Conservation (phyloP, 2,329 filamentous ascomycete species). For the Aspergillaceae sp. region DNA sequence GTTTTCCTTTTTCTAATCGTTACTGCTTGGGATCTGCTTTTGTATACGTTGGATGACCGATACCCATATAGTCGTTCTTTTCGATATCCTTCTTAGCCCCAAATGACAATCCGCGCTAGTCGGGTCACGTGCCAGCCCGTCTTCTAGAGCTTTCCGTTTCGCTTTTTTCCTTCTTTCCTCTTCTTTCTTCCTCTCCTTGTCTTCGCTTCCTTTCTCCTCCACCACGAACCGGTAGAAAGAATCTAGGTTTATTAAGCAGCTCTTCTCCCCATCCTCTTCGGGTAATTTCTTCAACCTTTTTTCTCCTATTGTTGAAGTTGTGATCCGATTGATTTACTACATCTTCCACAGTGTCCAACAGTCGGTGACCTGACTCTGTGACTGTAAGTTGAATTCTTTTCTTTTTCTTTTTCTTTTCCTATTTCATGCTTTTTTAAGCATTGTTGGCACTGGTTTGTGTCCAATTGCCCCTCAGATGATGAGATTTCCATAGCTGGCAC, state of each 20-base stretch:
- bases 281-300: conserved; percentile 8
- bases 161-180: conserved; percentile 9
- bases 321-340: conserved; percentile 12
- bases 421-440: too few species aligned
- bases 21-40: not conserved
- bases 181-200: not conserved
- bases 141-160: conserved; percentile 35
- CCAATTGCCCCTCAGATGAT: conserved; percentile 38
- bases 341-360: conserved; percentile 9
- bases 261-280: conserved; percentile 4
- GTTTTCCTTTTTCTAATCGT: not conserved
- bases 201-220: conserved; percentile 4
- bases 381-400: conserved; percentile 14
- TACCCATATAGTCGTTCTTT: too few species aligned
- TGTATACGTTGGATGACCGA: not conserved
- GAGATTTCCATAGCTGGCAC: conserved; percentile 55
- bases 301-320: conserved; percentile 7
- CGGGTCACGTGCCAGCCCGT: not conserved
- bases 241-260: conserved; percentile 8
- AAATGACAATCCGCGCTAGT: not conserved
- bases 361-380: conserved; percentile 3
- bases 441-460: conserved; percentile 1
- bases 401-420: not conserved
- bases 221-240: not conserved
- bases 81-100: not conserved